A percentile compares a stretch with the other conserved stretches of the same genome.
phyloP scores from a whole-genome alignment of 331 rosid species.

The Rhamnella rubrinervis region DNA sequence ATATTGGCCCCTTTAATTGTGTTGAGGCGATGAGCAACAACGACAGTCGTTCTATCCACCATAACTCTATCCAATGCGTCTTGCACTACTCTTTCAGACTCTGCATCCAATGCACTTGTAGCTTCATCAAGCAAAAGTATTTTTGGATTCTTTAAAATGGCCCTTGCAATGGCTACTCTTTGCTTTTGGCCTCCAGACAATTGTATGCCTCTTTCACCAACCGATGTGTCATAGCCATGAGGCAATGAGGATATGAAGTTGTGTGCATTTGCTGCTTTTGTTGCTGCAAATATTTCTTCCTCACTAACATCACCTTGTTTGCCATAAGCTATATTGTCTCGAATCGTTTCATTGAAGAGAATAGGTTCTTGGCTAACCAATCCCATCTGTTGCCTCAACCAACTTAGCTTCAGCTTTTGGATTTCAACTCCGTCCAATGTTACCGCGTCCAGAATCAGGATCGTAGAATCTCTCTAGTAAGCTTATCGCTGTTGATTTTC shows the following conservation, averaged over 20 bases:
- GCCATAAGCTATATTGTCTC: slow-evolving; percentile 59
- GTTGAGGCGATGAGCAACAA: slow-evolving; percentile 58
- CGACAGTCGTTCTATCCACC: slow-evolving; percentile 47
- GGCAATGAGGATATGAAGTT: slow-evolving; percentile 39
- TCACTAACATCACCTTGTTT: slow-evolving; percentile 46
- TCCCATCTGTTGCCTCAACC: slow-evolving; percentile 67
- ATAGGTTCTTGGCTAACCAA: slow-evolving; percentile 62
- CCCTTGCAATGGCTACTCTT: slow-evolving; percentile 62
- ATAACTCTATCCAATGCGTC: slow-evolving; percentile 56
- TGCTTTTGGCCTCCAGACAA: slow-evolving; percentile 71
- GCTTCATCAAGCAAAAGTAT: slow-evolving; percentile 62
- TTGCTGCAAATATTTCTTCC: slow-evolving; percentile 52
- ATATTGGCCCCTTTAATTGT: slow-evolving; percentile 49
- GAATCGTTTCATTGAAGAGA: slow-evolving; percentile 52
- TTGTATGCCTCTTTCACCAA: slow-evolving; percentile 57
- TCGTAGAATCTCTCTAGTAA: slow-evolving; percentile 59
- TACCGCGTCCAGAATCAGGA: slow-evolving; percentile 49
- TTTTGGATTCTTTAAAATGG: slow-evolving; percentile 53
- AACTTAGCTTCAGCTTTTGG: slow-evolving; percentile 46
- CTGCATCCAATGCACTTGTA: slow-evolving; percentile 66
- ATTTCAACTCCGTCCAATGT: slow-evolving; percentile 54
- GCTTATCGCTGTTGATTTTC: slow-evolving; percentile 59
- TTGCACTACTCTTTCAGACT: slow-evolving; percentile 60
- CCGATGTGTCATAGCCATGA: slow-evolving; percentile 59
- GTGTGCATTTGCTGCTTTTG: slow-evolving; percentile 62